A percentile compares a stretch with the other conserved stretches of the same genome.
Conservation (phyloP, 805 yeast genomes). For the Pichia nakasei region DNA sequence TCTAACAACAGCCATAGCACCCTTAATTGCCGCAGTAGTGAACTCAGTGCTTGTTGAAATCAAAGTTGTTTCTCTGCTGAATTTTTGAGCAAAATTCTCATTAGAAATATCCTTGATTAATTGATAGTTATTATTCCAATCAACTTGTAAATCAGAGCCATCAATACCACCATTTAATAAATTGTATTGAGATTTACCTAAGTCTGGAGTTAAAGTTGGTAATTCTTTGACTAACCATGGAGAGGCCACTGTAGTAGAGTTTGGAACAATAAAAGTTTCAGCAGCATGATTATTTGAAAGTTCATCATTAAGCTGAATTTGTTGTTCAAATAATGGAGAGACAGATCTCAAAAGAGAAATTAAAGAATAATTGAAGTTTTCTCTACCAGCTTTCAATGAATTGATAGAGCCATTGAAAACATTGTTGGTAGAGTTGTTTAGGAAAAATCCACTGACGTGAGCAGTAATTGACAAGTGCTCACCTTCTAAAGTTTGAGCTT, state of each 20-base stretch:
- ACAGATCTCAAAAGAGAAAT: conserved; percentile 51
- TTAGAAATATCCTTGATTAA: conserved; percentile 65
- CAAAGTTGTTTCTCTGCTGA: conserved; percentile 66
- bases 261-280: conserved; percentile 53
- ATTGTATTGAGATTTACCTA: conserved; percentile 50
- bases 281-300: conserved; percentile 36
- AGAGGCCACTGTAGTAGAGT: conserved; percentile 48
- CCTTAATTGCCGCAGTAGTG: conserved; percentile 63
- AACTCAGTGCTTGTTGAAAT: conserved; percentile 70
- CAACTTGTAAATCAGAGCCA: conserved; percentile 51
- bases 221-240: conserved; percentile 65
- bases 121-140: conserved; percentile 91
- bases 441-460: conserved; percentile 68
- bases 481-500: conserved; percentile 70
- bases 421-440: conserved; percentile 57
- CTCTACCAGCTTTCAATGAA: conserved; percentile 21
- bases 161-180: conserved; percentile 48
- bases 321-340: conserved; percentile 54
- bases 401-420: conserved; percentile 58
- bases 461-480: conserved; percentile 75
- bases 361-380: conserved; percentile 39
- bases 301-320: conserved; percentile 43
- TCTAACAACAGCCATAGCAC: conserved; percentile 67
- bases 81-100: conserved; percentile 46
- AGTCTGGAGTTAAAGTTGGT: conserved; percentile 36